Conservation (phyloP, 441 rosid species). For the Melastoma candidum region DNA sequence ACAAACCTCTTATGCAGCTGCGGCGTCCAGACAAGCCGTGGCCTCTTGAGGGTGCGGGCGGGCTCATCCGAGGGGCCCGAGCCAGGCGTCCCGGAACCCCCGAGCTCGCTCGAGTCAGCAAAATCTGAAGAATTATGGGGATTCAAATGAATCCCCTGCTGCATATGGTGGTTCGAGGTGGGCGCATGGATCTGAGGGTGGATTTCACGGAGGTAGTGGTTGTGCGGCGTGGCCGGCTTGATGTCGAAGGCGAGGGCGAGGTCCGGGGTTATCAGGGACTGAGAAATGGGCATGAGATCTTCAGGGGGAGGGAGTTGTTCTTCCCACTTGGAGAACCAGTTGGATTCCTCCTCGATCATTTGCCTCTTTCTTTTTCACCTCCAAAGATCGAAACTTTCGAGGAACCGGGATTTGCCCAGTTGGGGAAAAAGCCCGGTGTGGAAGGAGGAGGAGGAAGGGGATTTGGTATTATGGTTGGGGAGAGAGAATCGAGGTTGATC, state of each 20-base stretch:
- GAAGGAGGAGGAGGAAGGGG: background rate
- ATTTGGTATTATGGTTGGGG: background rate
- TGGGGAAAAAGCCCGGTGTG: background rate
- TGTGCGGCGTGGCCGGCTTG: constrained; percentile 21
- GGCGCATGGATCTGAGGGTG: constrained; percentile 18
- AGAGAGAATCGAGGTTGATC: constrained; percentile 52
- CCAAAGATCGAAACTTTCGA: background rate
- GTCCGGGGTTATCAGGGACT: constrained; percentile 17
- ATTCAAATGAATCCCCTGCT: background rate
- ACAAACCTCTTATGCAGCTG: constrained; percentile 90
- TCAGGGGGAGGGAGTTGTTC: constrained; percentile 15
- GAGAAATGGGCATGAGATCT: constrained; percentile 12
- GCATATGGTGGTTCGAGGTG: constrained; percentile 1
- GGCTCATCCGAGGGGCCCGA: constrained; percentile 55
- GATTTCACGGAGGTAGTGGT: constrained; percentile 7
- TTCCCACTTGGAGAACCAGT: constrained; percentile 18
- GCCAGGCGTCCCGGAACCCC: background rate
- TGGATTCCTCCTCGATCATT: constrained; percentile 13
- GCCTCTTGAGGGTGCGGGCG: constrained; percentile 77
- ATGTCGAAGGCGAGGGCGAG: constrained; percentile 63
- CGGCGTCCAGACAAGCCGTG: constrained; percentile 96
- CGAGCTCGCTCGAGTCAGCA: constrained; percentile 49
- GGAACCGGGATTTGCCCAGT: background rate
- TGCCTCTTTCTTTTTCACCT: background rate
- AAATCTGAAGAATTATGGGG: constrained; percentile 51